Conservation (phyloP, 2,329 filamentous ascomycete species). For the Monosporascus sp. region DNA sequence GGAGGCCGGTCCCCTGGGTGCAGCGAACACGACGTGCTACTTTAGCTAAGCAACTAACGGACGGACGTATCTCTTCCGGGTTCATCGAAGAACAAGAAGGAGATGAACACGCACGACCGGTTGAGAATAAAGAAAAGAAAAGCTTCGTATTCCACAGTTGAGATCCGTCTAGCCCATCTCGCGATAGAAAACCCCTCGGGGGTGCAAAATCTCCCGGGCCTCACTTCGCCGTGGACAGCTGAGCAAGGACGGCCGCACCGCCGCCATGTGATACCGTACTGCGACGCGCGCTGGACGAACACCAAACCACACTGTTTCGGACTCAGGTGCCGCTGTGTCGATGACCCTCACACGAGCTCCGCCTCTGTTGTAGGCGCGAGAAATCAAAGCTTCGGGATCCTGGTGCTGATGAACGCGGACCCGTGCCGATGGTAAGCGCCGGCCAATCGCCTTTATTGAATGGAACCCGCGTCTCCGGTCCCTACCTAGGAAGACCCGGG, state of each 20-base stretch:
- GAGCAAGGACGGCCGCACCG: neutral
- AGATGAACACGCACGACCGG: too few species aligned
- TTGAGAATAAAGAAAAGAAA: too few species aligned
- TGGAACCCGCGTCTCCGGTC: too few species aligned
- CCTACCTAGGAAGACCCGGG: too few species aligned
- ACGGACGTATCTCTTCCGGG: too few species aligned
- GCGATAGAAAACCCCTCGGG: neutral
- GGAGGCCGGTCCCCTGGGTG: too few species aligned
- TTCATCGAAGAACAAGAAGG: too few species aligned
- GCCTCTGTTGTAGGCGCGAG: neutral
- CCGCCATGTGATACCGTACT: neutral
- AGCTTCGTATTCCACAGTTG: too few species aligned
- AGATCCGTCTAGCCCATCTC: neutral
- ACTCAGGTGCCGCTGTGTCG: neutral
- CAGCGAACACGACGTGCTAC: too few species aligned
- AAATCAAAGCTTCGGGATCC: neutral
- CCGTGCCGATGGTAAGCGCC: neutral
- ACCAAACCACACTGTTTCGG: neutral
- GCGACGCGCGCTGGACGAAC: neutral
- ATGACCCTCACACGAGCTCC: neutral
- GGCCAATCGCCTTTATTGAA: too few species aligned
- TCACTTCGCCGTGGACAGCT: neutral
- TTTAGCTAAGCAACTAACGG: too few species aligned
- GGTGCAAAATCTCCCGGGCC: neutral
- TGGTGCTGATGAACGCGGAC: too few species aligned